phyloP scores from a whole-genome alignment of 139 green algal species.

The Chlorella sp. region DNA sequence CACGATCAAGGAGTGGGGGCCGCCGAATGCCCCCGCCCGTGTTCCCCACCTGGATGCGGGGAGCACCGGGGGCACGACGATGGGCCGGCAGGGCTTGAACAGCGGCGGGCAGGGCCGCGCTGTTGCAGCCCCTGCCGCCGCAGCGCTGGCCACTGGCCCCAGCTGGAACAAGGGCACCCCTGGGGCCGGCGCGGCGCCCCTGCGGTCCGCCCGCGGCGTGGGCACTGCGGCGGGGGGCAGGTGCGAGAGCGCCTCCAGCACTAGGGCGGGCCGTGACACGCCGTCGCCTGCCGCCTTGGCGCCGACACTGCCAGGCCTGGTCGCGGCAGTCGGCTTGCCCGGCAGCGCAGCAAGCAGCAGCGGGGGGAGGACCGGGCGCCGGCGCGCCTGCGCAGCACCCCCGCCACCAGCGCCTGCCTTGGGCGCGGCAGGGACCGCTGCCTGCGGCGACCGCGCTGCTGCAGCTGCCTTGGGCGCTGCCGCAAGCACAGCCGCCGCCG shows the following conservation, averaged over 20 bases:
- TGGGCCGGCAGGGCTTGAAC: conserved; percentile 12
- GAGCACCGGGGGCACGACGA: not conserved
- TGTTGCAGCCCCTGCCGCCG: conserved; percentile 2
- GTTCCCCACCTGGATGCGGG: not conserved
- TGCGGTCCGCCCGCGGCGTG: no score
- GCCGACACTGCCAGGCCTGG: no score
- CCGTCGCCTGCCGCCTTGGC: no score
- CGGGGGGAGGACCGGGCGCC: not conserved
- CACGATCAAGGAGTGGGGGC: not conserved
- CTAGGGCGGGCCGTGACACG: not conserved
- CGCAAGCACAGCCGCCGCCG: not conserved
- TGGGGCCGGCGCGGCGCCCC: no score
- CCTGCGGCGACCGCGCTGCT: not conserved
- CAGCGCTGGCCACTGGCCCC: no score
- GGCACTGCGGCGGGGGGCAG: no score
- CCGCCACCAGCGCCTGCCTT: not conserved
- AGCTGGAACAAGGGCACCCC: no score
- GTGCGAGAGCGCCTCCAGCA: not conserved
- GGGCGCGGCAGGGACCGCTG: not conserved
- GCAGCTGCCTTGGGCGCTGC: not conserved
- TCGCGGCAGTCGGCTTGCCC: not conserved
- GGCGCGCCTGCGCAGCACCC: not conserved
- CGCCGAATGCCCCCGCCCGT: not conserved
- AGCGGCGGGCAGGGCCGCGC: conserved; percentile 30
- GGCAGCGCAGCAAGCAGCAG: not conserved